Percentiles rank a stretch among this genome's conserved stretches.
phyloP scores from a whole-genome alignment of 2,329 filamentous ascomycete species.

The Aspergillus neoniger region DNA sequence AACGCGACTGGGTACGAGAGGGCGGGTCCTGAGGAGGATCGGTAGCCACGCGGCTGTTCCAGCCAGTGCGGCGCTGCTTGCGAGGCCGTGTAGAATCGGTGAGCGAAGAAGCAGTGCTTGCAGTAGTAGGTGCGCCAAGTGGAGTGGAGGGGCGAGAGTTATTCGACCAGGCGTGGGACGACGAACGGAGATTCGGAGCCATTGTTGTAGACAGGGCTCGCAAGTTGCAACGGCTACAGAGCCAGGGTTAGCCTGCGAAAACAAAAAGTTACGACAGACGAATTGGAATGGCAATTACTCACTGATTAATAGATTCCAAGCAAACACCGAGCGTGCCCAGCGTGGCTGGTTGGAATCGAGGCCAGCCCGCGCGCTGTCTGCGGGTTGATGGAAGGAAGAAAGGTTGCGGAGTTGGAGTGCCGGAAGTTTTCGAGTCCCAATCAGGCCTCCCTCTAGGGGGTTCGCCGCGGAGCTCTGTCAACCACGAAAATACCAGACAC shows the following conservation, averaged over 20 bases:
- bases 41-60: slow-evolving; percentile 28
- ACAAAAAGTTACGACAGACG: not conserved
- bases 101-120: slow-evolving; percentile 26
- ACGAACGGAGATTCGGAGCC: slow-evolving; percentile 39
- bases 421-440: slow-evolving; percentile 33
- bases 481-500: slow-evolving; percentile 18
- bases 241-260: slow-evolving; percentile 25
- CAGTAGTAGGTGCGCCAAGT: slow-evolving; percentile 21
- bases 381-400: slow-evolving; percentile 31
- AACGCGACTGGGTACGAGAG: slow-evolving; percentile 20
- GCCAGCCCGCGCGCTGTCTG: slow-evolving; percentile 35
- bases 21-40: slow-evolving; percentile 23
- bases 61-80: slow-evolving; percentile 37
- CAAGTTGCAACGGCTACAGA: slow-evolving; percentile 21
- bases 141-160: slow-evolving; percentile 38
- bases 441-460: slow-evolving; percentile 29
- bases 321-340: slow-evolving; percentile 32
- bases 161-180: slow-evolving; percentile 33
- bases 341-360: slow-evolving; percentile 34
- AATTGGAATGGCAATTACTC: slow-evolving; percentile 18
- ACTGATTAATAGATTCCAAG: slow-evolving; percentile 27
- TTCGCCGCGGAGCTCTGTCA: slow-evolving; percentile 21
- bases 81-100: slow-evolving; percentile 33
- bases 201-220: slow-evolving; percentile 30
- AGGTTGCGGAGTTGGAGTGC: slow-evolving; percentile 29